Evolutionary conservation across 1,284 basidiomycete species (phyloP), one percentile per base, ranked within the genome.

Genomic region (Cystobasidium sp.): DNA sequence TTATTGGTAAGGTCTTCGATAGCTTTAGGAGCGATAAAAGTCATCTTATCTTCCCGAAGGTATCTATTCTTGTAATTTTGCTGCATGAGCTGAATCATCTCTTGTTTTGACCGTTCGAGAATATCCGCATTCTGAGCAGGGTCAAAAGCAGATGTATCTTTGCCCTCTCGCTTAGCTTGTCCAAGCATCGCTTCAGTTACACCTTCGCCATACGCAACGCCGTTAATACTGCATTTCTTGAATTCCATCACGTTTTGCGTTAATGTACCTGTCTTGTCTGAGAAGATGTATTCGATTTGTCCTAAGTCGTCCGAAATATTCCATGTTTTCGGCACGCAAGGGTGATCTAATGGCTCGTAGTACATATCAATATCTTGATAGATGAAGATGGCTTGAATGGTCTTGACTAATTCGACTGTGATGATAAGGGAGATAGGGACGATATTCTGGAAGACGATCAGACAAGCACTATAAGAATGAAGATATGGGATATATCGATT

Each of bases 161-260:
- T 86, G 18, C 93, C 93, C 77, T 92, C 87, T 4, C 95, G 87
- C 77, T 90, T 91, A 12, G 92, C 91, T 0, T 93, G 91, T 24
- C 96, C 95, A 49, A 93, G 88, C 84, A 96, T 94, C 0, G 94
- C 95, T 82, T 98, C 96, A 0, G 95, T 97, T 74, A 98, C 82
- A 12, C 94, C 95, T 79, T 98, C 94, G 18, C 94, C 95, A 80
- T 97, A 97, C 0, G 88, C 80, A 0, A 93, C 84, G 2, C 94
- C 95, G 74, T 89, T 84, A 77, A 97, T 87, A 0, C 93, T 96
- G 80, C 94, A 97, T 82, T 93, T 94, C 82, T 97, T 94, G 84
- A 97, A 97, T 85, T 97, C 95, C 95, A 98, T 99, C 77, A 97
- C 80, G 77, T 84, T 98, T 83, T 97, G 93, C 2, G 94, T 97